These are phyloP conservation scores for Coemansia sp. DNA, from an alignment of 192 early-diverging fungal species.

Conservation along the genomic window DNA sequence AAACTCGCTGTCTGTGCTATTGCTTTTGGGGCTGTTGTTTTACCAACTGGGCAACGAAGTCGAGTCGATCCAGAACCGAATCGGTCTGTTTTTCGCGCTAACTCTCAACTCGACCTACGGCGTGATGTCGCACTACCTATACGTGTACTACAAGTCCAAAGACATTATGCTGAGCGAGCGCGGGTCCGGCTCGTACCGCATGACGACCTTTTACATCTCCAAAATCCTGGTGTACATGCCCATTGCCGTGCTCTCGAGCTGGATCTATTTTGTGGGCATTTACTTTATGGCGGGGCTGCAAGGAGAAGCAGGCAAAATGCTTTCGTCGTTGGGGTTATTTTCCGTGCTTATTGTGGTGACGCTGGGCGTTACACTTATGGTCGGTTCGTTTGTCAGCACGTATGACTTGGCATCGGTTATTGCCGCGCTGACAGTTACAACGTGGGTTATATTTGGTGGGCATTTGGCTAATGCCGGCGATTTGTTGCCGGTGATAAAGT, in stretches of 20 bases:
- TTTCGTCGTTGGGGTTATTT: constrained; percentile 41
- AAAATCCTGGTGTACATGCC: constrained; percentile 59
- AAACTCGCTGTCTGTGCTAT: constrained; percentile 48
- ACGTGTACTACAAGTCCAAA: constrained; percentile 52
- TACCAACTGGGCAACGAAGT: constrained; percentile 51
- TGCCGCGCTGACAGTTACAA: constrained; percentile 35
- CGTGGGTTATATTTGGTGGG: constrained; percentile 53
- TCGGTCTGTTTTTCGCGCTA: constrained; percentile 51
- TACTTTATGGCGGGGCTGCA: constrained; percentile 54
- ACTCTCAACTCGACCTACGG: constrained; percentile 59
- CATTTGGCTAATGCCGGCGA: constrained; percentile 51
- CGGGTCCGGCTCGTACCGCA: constrained; percentile 63
- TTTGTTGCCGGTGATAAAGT: constrained; percentile 44
- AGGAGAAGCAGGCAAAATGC: constrained; percentile 20
- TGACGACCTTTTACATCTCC: constrained; percentile 59
- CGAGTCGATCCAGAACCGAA: constrained; percentile 55
- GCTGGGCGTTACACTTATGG: constrained; percentile 41
- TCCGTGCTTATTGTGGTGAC: constrained; percentile 42
- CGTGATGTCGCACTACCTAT: constrained; percentile 59
- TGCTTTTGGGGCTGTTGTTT: constrained; percentile 58
- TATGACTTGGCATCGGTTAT: constrained; percentile 48
- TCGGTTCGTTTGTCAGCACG: constrained; percentile 44
- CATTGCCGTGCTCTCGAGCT: constrained; percentile 45
- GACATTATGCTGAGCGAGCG: constrained; percentile 64
- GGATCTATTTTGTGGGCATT: constrained; percentile 47